Base-by-base conservation (phyloP, 768 basidiomycete genomes). In the Suillus occidentalis region DNA sequence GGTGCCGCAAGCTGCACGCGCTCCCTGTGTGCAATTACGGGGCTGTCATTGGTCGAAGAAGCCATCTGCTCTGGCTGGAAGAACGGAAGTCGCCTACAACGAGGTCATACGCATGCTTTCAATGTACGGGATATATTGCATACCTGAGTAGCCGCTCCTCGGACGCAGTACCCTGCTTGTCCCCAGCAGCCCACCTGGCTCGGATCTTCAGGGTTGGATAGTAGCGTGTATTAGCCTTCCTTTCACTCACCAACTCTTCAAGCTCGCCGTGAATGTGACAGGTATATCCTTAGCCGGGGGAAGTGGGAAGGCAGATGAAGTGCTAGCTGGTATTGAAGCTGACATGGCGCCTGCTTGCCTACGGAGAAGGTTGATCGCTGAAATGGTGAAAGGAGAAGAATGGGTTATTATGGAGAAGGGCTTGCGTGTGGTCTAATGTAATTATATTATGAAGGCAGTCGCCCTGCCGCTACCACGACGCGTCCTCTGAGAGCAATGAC, bases 121-220 rank as follows among this genome's bases (percentile, higher is more conserved):
- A 43, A 43, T 55, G 31, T 12, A 43, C 20, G 9, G 22, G 42
- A 45, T 18, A 42, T n/a, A 18, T 47, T 55, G 69, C 75, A 52
- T 70, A 86, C 88, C 89, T 81, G 25, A 94, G 78, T 34, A 95
- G 81, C 20, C 93, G 88, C 71, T 91, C 88, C 75, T 95, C 92
- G 59, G 86, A 86, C 12, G 88, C 82, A 18, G 89, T 87, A 65
- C 85, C 81, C 68, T 88, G 85, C 74, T 91, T 94, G 76, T 92
- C 89, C 37, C 88, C 88, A 1, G 84, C 84, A 63, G 79, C 79
- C 89, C 91, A 92, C 91, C 91, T 90, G 68, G 31, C 50, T 36
- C 4, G 22, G 63, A 2, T 37, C 8, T 58, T 78, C 56, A 70
- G 67, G 67, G 63, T 25, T 8, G 20, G 55, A 12, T 16, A 56